Conservation (phyloP, 805 yeast genomes). For the Brettanomyces anomalus region DNA sequence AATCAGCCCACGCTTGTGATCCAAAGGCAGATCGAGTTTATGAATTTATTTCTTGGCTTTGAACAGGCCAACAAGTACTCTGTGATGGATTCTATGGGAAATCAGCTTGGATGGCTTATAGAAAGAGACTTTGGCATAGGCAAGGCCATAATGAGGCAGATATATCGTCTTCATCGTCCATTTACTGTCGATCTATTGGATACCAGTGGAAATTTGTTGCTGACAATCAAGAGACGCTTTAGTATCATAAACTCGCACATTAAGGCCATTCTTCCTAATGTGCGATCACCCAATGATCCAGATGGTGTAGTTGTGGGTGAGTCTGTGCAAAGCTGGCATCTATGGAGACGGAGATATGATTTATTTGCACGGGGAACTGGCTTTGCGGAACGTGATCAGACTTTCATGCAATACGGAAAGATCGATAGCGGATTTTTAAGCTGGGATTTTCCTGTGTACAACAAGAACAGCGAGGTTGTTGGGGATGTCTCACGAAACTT, state of each 20-base stretch:
- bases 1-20: conserved; percentile 78
- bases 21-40: conserved; percentile 80
- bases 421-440: conserved; percentile 83
- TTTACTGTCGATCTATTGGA: conserved; percentile 67
- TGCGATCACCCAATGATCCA: conserved; percentile 24
- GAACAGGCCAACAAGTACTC: conserved; percentile 84
- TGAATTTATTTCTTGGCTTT: conserved; percentile 80
- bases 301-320: conserved; percentile 64
- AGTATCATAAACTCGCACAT: conserved; percentile 85
- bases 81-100: conserved; percentile 66
- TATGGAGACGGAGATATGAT: conserved; percentile 86
- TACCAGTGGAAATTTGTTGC: conserved; percentile 45
- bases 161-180: conserved; percentile 81
- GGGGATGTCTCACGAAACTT: conserved; percentile 87
- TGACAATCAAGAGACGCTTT: conserved; percentile 75
- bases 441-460: conserved; percentile 73
- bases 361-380: conserved; percentile 40
- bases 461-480: conserved; percentile 48
- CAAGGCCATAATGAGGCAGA: conserved; percentile 70
- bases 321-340: conserved; percentile 87
- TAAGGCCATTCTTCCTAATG: conserved; percentile 51
- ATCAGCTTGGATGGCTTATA: conserved; percentile 67
- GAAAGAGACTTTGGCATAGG: conserved; percentile 71
- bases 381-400: not conserved
- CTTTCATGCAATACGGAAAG: conserved; percentile 69